These are phyloP conservation scores for Lithocarpus polystachyus DNA, from an alignment of 306 rosid species.

Conservation along the genomic window DNA sequence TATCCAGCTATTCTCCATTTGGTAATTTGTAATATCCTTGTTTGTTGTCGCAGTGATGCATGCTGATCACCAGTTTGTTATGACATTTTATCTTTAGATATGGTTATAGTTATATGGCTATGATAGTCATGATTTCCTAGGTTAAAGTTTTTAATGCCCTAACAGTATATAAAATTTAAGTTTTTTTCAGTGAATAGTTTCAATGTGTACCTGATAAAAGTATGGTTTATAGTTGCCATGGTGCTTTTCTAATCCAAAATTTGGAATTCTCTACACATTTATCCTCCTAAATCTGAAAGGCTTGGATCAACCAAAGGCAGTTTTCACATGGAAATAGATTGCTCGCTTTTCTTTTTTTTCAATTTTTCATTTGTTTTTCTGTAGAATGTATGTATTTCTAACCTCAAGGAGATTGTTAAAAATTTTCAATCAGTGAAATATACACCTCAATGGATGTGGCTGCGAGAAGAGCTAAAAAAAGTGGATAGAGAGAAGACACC, in stretches of 20 bases:
- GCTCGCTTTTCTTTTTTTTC: neutral
- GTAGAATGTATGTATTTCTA: neutral
- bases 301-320: neutral
- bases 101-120: neutral
- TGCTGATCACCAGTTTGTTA: neutral
- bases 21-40: constrained; percentile 47
- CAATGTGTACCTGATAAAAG: neutral
- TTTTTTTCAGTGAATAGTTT: neutral
- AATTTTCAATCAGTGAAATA: constrained; percentile 57
- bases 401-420: neutral
- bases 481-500: constrained; percentile 94
- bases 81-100: neutral
- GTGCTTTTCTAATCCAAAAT: constrained; percentile 3
- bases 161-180: neutral
- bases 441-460: constrained; percentile 84
- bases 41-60: constrained; percentile 10
- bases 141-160: neutral
- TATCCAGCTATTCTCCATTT: constrained; percentile 86
- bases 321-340: neutral
- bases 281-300: neutral
- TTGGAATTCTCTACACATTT: neutral
- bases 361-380: neutral
- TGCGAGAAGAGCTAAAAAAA: constrained; percentile 53
- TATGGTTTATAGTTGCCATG: neutral
- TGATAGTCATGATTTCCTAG: neutral